Conservation (phyloP, 2,329 filamentous ascomycete species). For the Drechslera avenae region DNA sequence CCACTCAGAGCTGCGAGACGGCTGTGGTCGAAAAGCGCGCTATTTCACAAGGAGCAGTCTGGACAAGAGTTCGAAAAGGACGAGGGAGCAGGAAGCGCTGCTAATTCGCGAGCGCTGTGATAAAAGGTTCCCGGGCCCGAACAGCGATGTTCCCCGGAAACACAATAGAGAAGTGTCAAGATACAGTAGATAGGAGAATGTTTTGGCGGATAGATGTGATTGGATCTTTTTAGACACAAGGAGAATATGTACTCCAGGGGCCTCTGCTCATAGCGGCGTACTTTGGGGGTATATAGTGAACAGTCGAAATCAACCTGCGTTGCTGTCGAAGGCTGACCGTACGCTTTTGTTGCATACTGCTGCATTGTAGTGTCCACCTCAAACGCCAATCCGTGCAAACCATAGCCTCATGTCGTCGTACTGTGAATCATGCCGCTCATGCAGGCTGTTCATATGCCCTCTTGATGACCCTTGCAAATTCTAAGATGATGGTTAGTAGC, state of each 20-base stretch:
- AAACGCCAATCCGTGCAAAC: constrained; percentile 20
- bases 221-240: constrained; percentile 1
- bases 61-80: no score
- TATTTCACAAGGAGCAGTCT: no score
- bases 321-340: constrained; percentile 11
- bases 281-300: constrained; percentile 25
- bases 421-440: constrained; percentile 25
- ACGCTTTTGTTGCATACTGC: constrained; percentile 14
- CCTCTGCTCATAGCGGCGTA: constrained; percentile 13
- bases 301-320: constrained; percentile 12
- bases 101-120: no score
- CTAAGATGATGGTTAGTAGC: constrained; percentile 27
- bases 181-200: no score
- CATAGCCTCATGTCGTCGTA: constrained; percentile 22
- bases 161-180: no score
- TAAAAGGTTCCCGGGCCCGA: no score
- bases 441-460: constrained; percentile 47
- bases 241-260: neutral
- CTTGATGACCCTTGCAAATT: constrained; percentile 45
- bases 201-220: constrained; percentile 6
- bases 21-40: no score
- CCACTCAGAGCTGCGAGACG: constrained; percentile 4
- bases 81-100: no score
- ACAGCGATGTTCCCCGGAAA: no score
- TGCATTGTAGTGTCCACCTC: constrained; percentile 15